A percentile compares a stretch with the other conserved stretches of the same genome.
phyloP scores from a whole-genome alignment of 148 eudicot genomes.

The Rhododendron molle region DNA sequence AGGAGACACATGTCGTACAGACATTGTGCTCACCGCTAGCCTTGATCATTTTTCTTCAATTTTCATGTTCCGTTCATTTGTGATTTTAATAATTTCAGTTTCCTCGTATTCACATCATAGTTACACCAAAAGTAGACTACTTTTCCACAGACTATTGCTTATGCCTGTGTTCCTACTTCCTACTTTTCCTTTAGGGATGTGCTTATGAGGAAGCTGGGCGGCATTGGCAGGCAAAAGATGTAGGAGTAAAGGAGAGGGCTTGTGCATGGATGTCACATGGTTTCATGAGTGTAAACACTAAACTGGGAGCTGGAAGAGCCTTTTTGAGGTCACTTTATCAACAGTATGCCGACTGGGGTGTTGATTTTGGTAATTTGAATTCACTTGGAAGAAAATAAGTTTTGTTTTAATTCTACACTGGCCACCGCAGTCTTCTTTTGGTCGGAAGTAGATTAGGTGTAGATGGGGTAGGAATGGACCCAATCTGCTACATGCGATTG shows the following conservation, averaged over 20 bases:
- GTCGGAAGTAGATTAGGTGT: neutral
- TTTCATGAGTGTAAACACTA: constrained; percentile 87
- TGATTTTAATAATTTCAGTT: neutral
- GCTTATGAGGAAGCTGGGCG: constrained; percentile 67
- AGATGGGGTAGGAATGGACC: constrained; percentile 1
- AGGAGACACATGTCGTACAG: neutral
- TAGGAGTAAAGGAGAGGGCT: constrained; percentile 63
- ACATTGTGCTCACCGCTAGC: neutral
- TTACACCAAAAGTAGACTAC: neutral
- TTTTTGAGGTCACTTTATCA: constrained; percentile 85
- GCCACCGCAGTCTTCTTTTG: neutral
- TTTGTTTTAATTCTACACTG: neutral
- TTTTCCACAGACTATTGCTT: neutral
- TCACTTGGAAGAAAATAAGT: neutral
- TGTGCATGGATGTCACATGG: constrained; percentile 96
- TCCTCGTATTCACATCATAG: neutral
- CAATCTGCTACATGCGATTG: neutral
- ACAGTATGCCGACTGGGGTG: constrained; percentile 95
- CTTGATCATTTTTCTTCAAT: neutral
- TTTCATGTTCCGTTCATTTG: neutral
- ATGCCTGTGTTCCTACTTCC: neutral
- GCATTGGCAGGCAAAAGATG: constrained; percentile 71
- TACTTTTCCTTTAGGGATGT: constrained; percentile 38
- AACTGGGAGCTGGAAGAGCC: constrained; percentile 84
- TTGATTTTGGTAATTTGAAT: constrained; percentile 70